Conservation (phyloP, 495 filamentous ascomycete genomes). For the Oidiodendron maius region DNA sequence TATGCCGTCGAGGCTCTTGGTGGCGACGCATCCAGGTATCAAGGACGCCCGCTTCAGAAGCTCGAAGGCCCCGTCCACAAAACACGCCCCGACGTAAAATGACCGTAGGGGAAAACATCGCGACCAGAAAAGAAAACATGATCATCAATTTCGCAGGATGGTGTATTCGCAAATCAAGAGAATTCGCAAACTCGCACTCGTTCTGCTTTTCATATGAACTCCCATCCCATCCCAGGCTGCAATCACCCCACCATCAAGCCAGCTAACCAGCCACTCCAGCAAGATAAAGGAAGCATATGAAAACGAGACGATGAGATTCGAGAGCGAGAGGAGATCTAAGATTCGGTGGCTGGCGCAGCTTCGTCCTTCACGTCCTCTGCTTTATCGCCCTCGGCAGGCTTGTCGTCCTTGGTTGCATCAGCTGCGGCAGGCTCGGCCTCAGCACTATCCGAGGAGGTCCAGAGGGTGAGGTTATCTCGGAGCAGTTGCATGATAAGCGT, state of each 20-base stretch:
- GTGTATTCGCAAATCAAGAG: conserved; percentile 25
- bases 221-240: conserved; percentile 25
- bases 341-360: conserved; percentile 26
- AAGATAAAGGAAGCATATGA: conserved; percentile 26
- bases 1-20: conserved; percentile 20
- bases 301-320: conserved; percentile 23
- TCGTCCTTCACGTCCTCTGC: conserved; percentile 37
- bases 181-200: conserved; percentile 21
- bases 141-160: conserved; percentile 27
- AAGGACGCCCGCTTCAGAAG: conserved; percentile 24
- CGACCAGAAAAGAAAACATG: conserved; percentile 27
- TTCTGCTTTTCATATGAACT: conserved; percentile 29
- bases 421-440: conserved; percentile 65
- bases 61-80: conserved; percentile 19
- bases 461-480: conserved; percentile 98
- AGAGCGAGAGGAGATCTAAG: conserved; percentile 24
- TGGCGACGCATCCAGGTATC: conserved; percentile 22
- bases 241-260: conserved; percentile 25
- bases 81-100: conserved; percentile 16
- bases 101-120: conserved; percentile 22
- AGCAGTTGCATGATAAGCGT: conserved; percentile 99
- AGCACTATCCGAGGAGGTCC: conserved; percentile 92
- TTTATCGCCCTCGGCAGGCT: conserved; percentile 46
- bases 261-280: conserved; percentile 22
- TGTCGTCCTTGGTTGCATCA: conserved; percentile 50